phyloP scores from a whole-genome alignment of 768 basidiomycete species.

The Clavaria fumosa region DNA sequence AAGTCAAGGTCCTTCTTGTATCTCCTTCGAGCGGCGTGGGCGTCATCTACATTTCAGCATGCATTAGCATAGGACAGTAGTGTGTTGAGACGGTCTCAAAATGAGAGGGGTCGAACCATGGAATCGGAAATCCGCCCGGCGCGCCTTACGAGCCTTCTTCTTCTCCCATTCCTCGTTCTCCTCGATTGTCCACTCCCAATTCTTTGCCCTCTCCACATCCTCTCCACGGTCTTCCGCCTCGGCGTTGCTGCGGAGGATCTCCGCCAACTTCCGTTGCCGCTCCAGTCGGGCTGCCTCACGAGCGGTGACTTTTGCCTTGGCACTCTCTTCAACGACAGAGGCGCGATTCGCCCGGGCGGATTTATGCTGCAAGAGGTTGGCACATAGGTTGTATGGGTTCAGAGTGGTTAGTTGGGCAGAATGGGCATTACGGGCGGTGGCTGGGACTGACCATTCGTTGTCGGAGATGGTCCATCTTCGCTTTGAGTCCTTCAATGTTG shows the following conservation, averaged over 20 bases:
- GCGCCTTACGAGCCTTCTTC: conserved; percentile 65
- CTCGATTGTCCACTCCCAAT: conserved; percentile 92
- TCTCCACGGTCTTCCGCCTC: conserved; percentile 88
- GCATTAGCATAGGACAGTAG: conserved; percentile 2
- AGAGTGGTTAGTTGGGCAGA: conserved; percentile 3
- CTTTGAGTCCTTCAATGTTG: conserved; percentile 55
- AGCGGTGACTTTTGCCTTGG: conserved; percentile 58
- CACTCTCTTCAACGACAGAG: conserved; percentile 73
- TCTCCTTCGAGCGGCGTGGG: conserved; percentile 71
- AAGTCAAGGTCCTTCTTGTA: conserved; percentile 88
- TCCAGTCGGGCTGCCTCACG: conserved; percentile 77
- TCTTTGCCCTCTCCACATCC: conserved; percentile 79
- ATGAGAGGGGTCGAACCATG: conserved; percentile 45
- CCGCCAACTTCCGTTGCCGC: conserved; percentile 80
- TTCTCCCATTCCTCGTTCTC: conserved; percentile 96
- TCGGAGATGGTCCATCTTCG: conserved; percentile 61
- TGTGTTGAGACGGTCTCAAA: conserved; percentile 1
- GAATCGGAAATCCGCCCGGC: conserved; percentile 81
- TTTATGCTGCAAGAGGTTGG: conserved; percentile 34
- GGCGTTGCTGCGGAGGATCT: conserved; percentile 67
- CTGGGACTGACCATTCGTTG: conserved; percentile 56
- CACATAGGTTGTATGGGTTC: conserved; percentile 4
- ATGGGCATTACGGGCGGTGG: neutral
- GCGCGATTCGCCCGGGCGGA: conserved; percentile 74
- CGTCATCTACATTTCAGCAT: conserved; percentile 46